Base-by-base conservation (phyloP, 2,329 filamentous ascomycete species). In the Atkinsonella hypoxylon region DNA sequence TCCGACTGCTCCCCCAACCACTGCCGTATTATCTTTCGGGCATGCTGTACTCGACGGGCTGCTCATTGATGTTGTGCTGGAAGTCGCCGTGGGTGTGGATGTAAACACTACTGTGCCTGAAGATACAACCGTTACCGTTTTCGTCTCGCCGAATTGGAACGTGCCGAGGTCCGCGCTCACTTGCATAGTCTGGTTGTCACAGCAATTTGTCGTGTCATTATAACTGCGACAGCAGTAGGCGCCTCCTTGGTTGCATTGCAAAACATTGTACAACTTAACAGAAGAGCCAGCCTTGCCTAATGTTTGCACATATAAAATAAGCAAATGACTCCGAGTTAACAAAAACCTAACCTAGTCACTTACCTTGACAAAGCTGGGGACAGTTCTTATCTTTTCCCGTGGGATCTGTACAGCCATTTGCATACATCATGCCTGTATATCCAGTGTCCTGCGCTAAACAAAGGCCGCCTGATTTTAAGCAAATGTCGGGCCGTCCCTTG, bases 361-460 rank as follows among this genome's bases (percentile, higher is more conserved):
- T 38, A 40, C 51, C 49, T 5, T 31, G 46, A 49, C 57, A 60
- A n/a, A 57, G 26, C 39, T 57, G 53, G 13, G 54, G 50, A 18
- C 58, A 60, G 9, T 45, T 48, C 13, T 38, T 44, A 11, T 51
- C 48, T 30, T 49, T 32, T 7, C 56, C 56, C 1, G 51, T 51
- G n/a, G 38, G 39, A 31, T 60, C 57, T 5, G 56, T 60, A 38
- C 56, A 59, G 42, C 58, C 58, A 39, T 56, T 56, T 18, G 52
- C 45, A 18, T 55, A 60, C 17, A 60, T 54, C 31, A 56, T 44
- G 34, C 58, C 58, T 20, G 51, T 45, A 17, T 26, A 54, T 4
- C 40, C 49, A 10, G 30, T 11, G 11, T 55, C 50, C 38, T 59
- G 55, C 2, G 52, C 52, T 26, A 55, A 55, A 40, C 58, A 60